Evolutionary conservation across 352 stramenopile species (phyloP).

Genomic region (Phytopythium aichiense): DNA sequence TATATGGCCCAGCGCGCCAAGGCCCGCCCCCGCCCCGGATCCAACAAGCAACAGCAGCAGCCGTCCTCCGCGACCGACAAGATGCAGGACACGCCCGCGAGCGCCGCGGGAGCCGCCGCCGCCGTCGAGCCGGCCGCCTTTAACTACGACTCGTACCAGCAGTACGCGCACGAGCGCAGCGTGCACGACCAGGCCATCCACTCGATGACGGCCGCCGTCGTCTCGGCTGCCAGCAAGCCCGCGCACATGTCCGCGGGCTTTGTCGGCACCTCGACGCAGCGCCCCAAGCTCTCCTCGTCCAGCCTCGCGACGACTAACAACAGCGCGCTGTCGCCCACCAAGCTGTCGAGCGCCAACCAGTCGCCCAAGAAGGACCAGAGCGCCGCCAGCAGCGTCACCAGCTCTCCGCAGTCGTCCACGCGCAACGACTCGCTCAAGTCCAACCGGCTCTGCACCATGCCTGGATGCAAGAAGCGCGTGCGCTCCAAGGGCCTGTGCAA

Average conservation of each 20-base stretch:
- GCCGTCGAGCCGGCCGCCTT: slow-evolving; percentile 31
- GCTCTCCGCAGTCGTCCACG: background rate
- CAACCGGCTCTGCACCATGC: slow-evolving; percentile 78
- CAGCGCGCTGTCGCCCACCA: slow-evolving; percentile 17
- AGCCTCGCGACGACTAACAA: slow-evolving; percentile 1
- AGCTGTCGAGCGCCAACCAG: slow-evolving; percentile 13
- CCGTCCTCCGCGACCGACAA: slow-evolving; percentile 12
- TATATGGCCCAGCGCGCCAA: slow-evolving; percentile 53
- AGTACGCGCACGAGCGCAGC: slow-evolving; percentile 36
- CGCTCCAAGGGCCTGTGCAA: slow-evolving; percentile 85
- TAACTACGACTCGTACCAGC: slow-evolving; percentile 57
- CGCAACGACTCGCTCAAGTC: slow-evolving; percentile 72
- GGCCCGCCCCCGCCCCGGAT: background rate
- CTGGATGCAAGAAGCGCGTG: slow-evolving; percentile 79
- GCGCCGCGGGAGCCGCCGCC: slow-evolving; percentile 2
- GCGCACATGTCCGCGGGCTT: slow-evolving; percentile 7
- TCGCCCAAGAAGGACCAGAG: slow-evolving; percentile 16
- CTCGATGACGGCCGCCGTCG: slow-evolving; percentile 17
- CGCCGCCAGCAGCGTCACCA: slow-evolving; percentile 10
- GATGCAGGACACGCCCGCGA: slow-evolving; percentile 11
- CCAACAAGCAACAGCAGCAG: background rate
- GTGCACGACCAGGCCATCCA: slow-evolving; percentile 31
- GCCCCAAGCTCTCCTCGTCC: slow-evolving; percentile 14
- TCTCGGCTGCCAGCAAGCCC: slow-evolving; percentile 1
- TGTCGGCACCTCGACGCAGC: slow-evolving; percentile 5